Evolutionary conservation across 257 asterid genomes (phyloP).

Genomic region (Ajuga chamaepitys): DNA sequence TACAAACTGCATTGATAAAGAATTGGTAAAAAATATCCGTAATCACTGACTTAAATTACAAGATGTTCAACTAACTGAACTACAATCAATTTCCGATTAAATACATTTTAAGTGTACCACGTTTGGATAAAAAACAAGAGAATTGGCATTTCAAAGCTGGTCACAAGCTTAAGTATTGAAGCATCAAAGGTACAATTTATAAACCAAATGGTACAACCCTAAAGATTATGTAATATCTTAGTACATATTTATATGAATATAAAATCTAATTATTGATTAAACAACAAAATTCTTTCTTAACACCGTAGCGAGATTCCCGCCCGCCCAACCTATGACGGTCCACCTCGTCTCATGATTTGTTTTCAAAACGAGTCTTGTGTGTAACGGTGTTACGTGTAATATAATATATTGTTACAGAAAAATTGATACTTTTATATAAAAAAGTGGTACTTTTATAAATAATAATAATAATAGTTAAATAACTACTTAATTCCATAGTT

Average conservation of each 20-base stretch:
- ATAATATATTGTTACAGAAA: too few relatives aligned
- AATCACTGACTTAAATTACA: too few relatives aligned
- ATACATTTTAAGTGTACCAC: background rate
- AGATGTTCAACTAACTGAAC: too few relatives aligned
- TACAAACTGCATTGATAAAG: too few relatives aligned
- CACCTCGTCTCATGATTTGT: constrained; percentile 30
- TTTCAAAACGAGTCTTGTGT: too few relatives aligned
- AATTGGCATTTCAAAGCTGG: constrained; percentile 17
- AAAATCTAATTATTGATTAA: constrained; percentile 14
- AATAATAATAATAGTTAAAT: too few relatives aligned
- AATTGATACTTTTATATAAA: too few relatives aligned
- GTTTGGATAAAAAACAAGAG: constrained; percentile 15
- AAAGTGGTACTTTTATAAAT: too few relatives aligned
- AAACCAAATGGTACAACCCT: constrained; percentile 14
- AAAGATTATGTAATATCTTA: background rate
- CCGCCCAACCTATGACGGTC: constrained; percentile 26
- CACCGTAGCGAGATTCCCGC: constrained; percentile 82
- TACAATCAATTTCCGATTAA: too few relatives aligned
- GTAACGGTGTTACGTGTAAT: too few relatives aligned
- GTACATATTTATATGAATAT: constrained; percentile 18
- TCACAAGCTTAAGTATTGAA: constrained; percentile 19
- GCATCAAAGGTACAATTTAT: constrained; percentile 16
- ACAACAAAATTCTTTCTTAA: constrained; percentile 34
- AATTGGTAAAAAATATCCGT: too few relatives aligned
- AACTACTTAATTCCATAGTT: too few relatives aligned